Evolutionary conservation across 1,284 basidiomycete species (phyloP), one percentile per base, ranked within the genome.

Genomic region (Inonotus hispidus): DNA sequence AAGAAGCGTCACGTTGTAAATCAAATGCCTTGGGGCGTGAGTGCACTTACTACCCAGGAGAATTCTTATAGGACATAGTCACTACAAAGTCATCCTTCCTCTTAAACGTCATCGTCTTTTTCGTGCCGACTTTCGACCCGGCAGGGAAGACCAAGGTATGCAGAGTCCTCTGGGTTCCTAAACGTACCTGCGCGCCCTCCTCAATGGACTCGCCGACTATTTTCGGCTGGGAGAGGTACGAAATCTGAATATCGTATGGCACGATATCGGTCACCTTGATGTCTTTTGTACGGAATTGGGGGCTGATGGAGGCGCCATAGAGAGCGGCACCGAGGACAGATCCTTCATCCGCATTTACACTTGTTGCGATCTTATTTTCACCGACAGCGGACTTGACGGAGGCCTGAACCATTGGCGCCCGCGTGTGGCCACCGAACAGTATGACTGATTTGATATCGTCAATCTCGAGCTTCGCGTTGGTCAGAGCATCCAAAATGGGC

Each of bases 341-440:
- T 0, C 95, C 93, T 78, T 99, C 96, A 72, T 99, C 97, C 0
- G 96, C 90, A 71, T 99, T 99, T 59, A 99, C 93, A 68, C 98
- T 98, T 69, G 90, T 82, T 6, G 94, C 92, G 65, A 97, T 90
- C 71, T 90, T 91, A 60, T 85, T 82, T 52, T 88, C 84, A 70
- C 92, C 92, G 57, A 95, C 88, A 35, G 84, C 82, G 0, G 81
- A 78, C 67, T 84, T 87, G 52, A 98, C 77, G 11, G 92, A 90
- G 10, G 84, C 74, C 72, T 97, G 95, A 38, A 99, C 86, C 82
- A 98, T 89, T 0, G 96, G 97, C 1, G 92, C 92, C 59, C 96
- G 82, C 11, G 95, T 92, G 62, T 82, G 85, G 57, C 96, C 97
- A 41, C 96, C 96, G 45, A 92, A 89, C 23, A 98, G 78, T 66